phyloP scores from a whole-genome alignment of 2,329 filamentous ascomycete genomes.

The Blumeria graminis region DNA sequence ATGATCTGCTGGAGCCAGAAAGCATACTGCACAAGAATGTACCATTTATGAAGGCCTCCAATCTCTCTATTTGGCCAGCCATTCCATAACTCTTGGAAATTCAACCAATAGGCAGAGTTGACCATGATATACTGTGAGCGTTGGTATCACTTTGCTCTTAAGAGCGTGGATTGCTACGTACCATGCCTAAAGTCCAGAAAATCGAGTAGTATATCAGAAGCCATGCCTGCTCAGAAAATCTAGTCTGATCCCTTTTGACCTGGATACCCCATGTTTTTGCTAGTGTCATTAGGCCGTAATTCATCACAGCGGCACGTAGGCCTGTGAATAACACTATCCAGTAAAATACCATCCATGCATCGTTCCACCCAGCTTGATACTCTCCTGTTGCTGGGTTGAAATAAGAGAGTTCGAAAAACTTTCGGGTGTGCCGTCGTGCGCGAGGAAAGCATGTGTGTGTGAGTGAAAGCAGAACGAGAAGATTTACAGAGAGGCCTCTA shows the following conservation, averaged over 20 bases:
- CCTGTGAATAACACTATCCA: conserved; percentile 73
- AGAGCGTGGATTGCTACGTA: conserved; percentile 20
- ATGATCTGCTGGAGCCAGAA: conserved; percentile 92
- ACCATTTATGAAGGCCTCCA: conserved; percentile 53
- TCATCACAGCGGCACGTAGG: conserved; percentile 61
- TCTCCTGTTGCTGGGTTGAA: conserved; percentile 41
- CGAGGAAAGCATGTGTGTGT: conserved; percentile 65
- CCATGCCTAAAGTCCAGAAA: conserved; percentile 68
- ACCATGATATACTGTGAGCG: conserved; percentile 48
- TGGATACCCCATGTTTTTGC: conserved; percentile 48
- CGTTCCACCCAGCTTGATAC: conserved; percentile 59
- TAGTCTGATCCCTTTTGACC: conserved; percentile 49
- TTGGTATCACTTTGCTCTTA: conserved; percentile 6
- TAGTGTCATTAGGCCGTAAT: conserved; percentile 62
- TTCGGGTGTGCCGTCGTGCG: conserved; percentile 53
- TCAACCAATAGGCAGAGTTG: conserved; percentile 54
- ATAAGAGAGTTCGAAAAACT: conserved; percentile 76
- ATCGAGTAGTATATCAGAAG: conserved; percentile 58
- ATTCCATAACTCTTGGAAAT: conserved; percentile 57
- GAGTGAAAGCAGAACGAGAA: conserved; percentile 56
- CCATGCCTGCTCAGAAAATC: conserved; percentile 92
- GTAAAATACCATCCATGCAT: conserved; percentile 51
- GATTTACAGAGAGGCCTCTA: conserved; percentile 61
- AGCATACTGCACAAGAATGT: conserved; percentile 70
- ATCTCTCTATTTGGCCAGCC: conserved; percentile 64